These are phyloP conservation scores for Lentinula sp. DNA, from an alignment of 768 basidiomycete species.

Conservation along the genomic window DNA sequence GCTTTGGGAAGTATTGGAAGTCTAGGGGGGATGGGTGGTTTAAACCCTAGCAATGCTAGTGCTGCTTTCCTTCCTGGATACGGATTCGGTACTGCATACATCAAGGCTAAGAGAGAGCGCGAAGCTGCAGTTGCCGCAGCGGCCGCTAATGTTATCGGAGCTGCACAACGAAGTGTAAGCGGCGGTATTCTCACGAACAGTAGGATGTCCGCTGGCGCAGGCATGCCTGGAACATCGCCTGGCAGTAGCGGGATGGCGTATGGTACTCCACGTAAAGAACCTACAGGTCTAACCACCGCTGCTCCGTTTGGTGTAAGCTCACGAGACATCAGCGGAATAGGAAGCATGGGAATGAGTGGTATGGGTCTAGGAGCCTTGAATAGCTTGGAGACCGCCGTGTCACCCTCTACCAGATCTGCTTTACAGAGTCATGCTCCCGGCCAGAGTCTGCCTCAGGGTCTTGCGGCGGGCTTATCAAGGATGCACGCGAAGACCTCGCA, in stretches of 20 bases:
- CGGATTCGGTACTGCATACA: slow-evolving; percentile 60
- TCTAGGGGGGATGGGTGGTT: slow-evolving; percentile 21
- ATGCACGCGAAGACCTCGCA: slow-evolving; percentile 65
- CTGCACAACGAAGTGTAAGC: background rate
- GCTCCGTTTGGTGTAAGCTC: slow-evolving; percentile 3
- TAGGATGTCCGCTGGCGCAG: background rate
- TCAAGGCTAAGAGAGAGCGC: slow-evolving; percentile 36
- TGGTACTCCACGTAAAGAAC: slow-evolving; percentile 1
- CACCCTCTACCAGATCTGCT: slow-evolving; percentile 75
- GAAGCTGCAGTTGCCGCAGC: slow-evolving; percentile 19
- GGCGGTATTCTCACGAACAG: background rate
- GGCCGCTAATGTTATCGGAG: background rate
- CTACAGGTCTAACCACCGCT: background rate
- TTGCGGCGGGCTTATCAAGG: slow-evolving; percentile 86
- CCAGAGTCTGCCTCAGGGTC: slow-evolving; percentile 85
- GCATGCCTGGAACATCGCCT: background rate
- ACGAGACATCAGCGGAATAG: background rate
- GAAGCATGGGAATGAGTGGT: slow-evolving; percentile 9
- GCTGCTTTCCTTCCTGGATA: slow-evolving; percentile 77
- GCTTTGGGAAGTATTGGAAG: slow-evolving; percentile 19
- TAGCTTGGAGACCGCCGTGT: slow-evolving; percentile 32
- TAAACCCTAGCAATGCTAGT: slow-evolving; percentile 72
- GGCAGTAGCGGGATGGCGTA: background rate
- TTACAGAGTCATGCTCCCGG: slow-evolving; percentile 86
- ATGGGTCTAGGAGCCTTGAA: slow-evolving; percentile 26